phyloP scores from a whole-genome alignment of 768 basidiomycete genomes.

The Boletus rubroflammeus region DNA sequence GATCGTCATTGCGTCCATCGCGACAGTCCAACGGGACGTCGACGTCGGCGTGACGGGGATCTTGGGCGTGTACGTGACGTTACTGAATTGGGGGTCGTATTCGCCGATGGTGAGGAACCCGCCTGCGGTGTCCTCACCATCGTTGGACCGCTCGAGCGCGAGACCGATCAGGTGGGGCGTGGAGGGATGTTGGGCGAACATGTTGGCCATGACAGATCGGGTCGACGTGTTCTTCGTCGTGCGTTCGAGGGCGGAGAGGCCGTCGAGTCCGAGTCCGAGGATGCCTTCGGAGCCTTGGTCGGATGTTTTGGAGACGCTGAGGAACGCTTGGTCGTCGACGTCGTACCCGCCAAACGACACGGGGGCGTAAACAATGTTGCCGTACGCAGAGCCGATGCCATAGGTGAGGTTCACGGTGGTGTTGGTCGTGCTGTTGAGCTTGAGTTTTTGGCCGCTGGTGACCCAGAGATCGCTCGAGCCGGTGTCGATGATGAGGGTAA shows the following conservation, averaged over 20 bases:
- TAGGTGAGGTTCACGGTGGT: conserved; percentile 33
- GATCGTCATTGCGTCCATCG: conserved; percentile 38
- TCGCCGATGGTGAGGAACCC: conserved; percentile 43
- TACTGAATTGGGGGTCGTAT: conserved; percentile 35
- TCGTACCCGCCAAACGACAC: conserved; percentile 35
- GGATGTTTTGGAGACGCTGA: conserved; percentile 18
- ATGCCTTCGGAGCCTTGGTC: conserved; percentile 21
- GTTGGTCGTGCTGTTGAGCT: conserved; percentile 30
- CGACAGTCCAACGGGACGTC: conserved; percentile 39
- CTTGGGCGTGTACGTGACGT: conserved; percentile 30
- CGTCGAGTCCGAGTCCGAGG: conserved; percentile 27
- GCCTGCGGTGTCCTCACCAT: conserved; percentile 39
- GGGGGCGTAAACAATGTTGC: conserved; percentile 34
- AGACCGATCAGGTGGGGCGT: conserved; percentile 41
- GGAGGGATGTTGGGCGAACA: conserved; percentile 35
- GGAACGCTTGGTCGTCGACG: conserved; percentile 27
- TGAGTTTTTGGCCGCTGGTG: conserved; percentile 15
- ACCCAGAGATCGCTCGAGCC: conserved; percentile 33
- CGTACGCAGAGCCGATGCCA: conserved; percentile 38
- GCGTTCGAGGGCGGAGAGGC: conserved; percentile 22
- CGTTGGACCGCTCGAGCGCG: conserved; percentile 39
- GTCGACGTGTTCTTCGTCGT: conserved; percentile 9
- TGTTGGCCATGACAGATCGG: conserved; percentile 37
- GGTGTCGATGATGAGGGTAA: conserved; percentile 27
- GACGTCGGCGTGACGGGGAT: conserved; percentile 34